These are phyloP conservation scores for Lepidium campestre DNA, from an alignment of 441 rosid genomes.

Conservation along the genomic window DNA sequence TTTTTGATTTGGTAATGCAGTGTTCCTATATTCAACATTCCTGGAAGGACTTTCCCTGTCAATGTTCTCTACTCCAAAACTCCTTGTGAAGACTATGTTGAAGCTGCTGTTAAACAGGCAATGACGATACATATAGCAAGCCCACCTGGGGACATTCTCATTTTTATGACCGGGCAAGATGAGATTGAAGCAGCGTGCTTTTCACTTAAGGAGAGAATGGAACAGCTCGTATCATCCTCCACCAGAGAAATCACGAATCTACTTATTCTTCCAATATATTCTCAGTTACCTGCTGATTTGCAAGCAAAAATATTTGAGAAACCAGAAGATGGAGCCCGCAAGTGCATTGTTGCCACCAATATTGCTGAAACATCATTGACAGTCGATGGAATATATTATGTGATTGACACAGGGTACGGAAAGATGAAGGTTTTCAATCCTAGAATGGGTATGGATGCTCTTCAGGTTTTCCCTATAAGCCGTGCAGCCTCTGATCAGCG, in stretches of 20 bases:
- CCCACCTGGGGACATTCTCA: conserved; percentile 92
- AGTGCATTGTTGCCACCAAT: conserved; percentile 97
- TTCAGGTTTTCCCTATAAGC: conserved; percentile 90
- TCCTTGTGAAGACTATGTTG: conserved; percentile 97
- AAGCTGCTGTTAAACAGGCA: conserved; percentile 96
- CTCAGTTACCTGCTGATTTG: conserved; percentile 96
- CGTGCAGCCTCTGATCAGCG: conserved; percentile 98
- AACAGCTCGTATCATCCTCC: conserved; percentile 71
- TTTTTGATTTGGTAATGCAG: conserved; percentile 46
- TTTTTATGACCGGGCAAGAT: conserved; percentile 98
- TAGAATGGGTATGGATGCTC: conserved; percentile 99
- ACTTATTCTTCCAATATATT: conserved; percentile 89
- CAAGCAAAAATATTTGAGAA: conserved; percentile 96
- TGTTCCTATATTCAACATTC: conserved; percentile 85
- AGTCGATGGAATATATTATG: conserved; percentile 90
- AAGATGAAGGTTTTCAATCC: conserved; percentile 99
- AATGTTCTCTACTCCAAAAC: conserved; percentile 72
- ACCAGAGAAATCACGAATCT: conserved; percentile 67
- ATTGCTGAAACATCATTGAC: conserved; percentile 98
- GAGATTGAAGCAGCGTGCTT: conserved; percentile 96
- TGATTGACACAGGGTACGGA: conserved; percentile 95
- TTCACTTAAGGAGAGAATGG: conserved; percentile 91
- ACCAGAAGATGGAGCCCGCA: conserved; percentile 96
- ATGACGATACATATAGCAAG: conserved; percentile 90
- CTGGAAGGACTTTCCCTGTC: conserved; percentile 97